Conservation (phyloP, 345 rosid species). For the Camelina sativa region DNA sequence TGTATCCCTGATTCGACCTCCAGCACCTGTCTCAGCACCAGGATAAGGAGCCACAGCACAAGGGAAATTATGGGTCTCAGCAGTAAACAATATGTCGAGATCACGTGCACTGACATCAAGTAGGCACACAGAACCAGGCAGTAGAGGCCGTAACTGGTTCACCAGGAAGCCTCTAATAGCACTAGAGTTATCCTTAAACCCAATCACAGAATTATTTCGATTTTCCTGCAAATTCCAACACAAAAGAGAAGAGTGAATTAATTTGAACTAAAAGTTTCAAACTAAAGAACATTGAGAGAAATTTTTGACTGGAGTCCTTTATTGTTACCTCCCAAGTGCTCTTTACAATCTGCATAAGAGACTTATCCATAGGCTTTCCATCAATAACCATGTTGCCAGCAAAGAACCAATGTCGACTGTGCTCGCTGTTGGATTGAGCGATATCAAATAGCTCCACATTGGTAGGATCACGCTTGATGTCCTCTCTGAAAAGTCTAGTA, state of each 20-base stretch:
- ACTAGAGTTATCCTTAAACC: conserved; percentile 93
- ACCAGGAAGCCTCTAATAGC: conserved; percentile 87
- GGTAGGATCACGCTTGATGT: conserved; percentile 77
- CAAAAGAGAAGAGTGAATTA: not conserved
- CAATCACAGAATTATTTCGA: conserved; percentile 83
- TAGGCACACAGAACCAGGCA: conserved; percentile 73
- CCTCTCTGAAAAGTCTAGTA: conserved; percentile 72
- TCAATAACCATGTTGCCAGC: conserved; percentile 86
- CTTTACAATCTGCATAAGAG: conserved; percentile 95
- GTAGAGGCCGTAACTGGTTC: conserved; percentile 67
- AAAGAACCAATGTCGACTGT: conserved; percentile 95
- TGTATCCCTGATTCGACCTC: conserved; percentile 95
- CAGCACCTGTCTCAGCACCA: conserved; percentile 98
- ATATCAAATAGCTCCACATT: conserved; percentile 94
- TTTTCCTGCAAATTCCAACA: conserved; percentile 56
- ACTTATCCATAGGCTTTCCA: conserved; percentile 76
- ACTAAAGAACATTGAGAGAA: not conserved
- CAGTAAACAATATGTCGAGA: conserved; percentile 88
- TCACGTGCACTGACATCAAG: conserved; percentile 53
- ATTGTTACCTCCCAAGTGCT: conserved; percentile 82
- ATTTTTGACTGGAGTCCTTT: conserved; percentile 45
- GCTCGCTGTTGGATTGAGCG: conserved; percentile 96
- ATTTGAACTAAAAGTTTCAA: not conserved
- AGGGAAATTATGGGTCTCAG: conserved; percentile 97
- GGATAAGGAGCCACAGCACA: conserved; percentile 99